phyloP scores from a whole-genome alignment of 108 stramenopile species.

The Pseudonitzschia pungens region DNA sequence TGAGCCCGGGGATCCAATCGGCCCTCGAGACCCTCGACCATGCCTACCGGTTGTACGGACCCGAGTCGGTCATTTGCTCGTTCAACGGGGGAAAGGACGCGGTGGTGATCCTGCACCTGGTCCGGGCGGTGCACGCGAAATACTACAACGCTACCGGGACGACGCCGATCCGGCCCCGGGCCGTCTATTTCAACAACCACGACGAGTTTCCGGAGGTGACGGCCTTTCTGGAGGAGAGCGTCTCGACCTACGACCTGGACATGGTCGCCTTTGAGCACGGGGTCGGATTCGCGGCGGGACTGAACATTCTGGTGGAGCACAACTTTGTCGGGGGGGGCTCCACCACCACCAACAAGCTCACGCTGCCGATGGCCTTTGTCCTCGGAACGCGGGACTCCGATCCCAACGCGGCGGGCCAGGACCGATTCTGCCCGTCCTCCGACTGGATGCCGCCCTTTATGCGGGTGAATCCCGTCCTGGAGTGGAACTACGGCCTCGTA shows the following conservation, averaged over 20 bases:
- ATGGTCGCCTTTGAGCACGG: slow-evolving; percentile 83
- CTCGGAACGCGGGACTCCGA: slow-evolving; percentile 92
- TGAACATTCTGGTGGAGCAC: slow-evolving; percentile 64
- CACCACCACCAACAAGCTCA: background rate
- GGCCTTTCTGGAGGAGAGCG: slow-evolving; percentile 59
- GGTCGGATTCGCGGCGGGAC: slow-evolving; percentile 58
- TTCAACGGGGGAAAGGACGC: slow-evolving; percentile 99
- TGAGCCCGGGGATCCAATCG: slow-evolving; percentile 48
- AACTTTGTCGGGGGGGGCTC: slow-evolving; percentile 25
- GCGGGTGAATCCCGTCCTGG: slow-evolving; percentile 93
- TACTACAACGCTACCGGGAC: slow-evolving; percentile 38
- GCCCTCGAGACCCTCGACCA: slow-evolving; percentile 70
- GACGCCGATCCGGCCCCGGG: slow-evolving; percentile 56
- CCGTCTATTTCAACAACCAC: slow-evolving; percentile 78
- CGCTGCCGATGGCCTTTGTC: slow-evolving; percentile 86
- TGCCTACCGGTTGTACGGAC: slow-evolving; percentile 85
- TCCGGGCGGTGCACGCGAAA: slow-evolving; percentile 88
- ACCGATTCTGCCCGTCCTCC: slow-evolving; percentile 72
- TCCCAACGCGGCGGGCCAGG: slow-evolving; percentile 90
- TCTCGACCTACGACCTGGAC: slow-evolving; percentile 81
- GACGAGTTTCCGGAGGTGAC: slow-evolving; percentile 83
- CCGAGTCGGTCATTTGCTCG: slow-evolving; percentile 68
- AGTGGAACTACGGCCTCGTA: slow-evolving; percentile 91
- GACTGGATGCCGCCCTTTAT: slow-evolving; percentile 98
- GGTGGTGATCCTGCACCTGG: slow-evolving; percentile 91